phyloP scores from a whole-genome alignment of 2,329 filamentous ascomycete species.

The Aureobasidium sp. region DNA sequence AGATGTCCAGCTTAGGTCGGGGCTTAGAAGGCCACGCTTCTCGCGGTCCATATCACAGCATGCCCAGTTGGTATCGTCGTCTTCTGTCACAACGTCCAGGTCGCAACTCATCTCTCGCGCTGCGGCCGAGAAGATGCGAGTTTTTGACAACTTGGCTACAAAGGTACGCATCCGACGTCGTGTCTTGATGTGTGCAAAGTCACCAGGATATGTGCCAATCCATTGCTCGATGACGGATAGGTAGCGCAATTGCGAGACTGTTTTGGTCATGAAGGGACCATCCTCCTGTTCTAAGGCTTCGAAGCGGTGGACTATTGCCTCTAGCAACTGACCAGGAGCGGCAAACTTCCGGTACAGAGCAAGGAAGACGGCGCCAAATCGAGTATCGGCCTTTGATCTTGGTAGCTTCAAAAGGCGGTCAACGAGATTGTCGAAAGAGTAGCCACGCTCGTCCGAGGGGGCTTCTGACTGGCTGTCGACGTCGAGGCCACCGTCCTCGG shows the following conservation, averaged over 20 bases:
- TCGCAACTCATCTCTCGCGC: slow-evolving; percentile 77
- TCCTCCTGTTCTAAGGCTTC: slow-evolving; percentile 61
- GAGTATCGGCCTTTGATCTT: slow-evolving; percentile 77
- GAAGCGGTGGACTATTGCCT: slow-evolving; percentile 67
- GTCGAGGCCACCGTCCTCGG: slow-evolving; percentile 48
- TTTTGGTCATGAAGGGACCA: slow-evolving; percentile 63
- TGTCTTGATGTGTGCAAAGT: slow-evolving; percentile 75
- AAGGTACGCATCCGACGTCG: slow-evolving; percentile 66
- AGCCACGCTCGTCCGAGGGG: slow-evolving; percentile 50
- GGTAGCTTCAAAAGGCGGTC: slow-evolving; percentile 77
- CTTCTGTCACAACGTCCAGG: slow-evolving; percentile 66
- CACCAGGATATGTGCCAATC: slow-evolving; percentile 82
- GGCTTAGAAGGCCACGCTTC: slow-evolving; percentile 21
- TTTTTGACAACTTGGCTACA: slow-evolving; percentile 61
- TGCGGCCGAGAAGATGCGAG: slow-evolving; percentile 74
- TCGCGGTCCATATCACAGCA: slow-evolving; percentile 59
- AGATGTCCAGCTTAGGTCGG: slow-evolving; percentile 17
- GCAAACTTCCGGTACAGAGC: slow-evolving; percentile 93
- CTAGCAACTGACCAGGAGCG: slow-evolving; percentile 67
- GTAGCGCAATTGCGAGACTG: slow-evolving; percentile 71
- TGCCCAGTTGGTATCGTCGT: slow-evolving; percentile 93
- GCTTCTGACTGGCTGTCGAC: slow-evolving; percentile 14
- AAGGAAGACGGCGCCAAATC: slow-evolving; percentile 81
- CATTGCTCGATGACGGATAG: slow-evolving; percentile 80
- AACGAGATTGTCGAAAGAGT: slow-evolving; percentile 50